A percentile compares a stretch with the other conserved stretches of the same genome.
phyloP scores from a whole-genome alignment of 495 filamentous ascomycete genomes.

The Aspergillus incahuasiensis region DNA sequence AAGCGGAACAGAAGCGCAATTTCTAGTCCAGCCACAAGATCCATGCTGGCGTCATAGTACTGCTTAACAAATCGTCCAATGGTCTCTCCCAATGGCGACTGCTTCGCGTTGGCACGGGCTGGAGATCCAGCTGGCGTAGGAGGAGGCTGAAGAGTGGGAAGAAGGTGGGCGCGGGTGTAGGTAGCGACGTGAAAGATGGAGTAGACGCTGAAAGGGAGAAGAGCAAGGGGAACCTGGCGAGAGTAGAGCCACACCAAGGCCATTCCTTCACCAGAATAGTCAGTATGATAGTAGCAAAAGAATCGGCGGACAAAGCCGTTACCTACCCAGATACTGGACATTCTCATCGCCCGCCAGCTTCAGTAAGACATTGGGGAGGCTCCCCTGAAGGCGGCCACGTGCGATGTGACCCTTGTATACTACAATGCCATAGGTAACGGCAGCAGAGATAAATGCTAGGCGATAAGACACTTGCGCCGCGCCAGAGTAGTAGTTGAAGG shows the following conservation, averaged over 20 bases:
- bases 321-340: conserved; percentile 92
- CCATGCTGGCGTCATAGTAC: conserved; percentile 91
- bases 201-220: conserved; percentile 94
- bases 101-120: conserved; percentile 55
- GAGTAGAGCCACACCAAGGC: conserved; percentile 92
- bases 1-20: conserved; percentile 79
- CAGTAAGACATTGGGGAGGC: conserved; percentile 53
- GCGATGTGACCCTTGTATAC: conserved; percentile 98
- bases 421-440: conserved; percentile 93
- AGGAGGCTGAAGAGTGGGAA: conserved; percentile 46
- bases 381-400: conserved; percentile 59
- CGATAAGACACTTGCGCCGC: conserved; percentile 82
- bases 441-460: conserved; percentile 79
- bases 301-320: too few relatives aligned
- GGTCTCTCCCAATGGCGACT: conserved; percentile 66
- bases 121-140: conserved; percentile 48
- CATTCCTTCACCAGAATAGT: conserved; percentile 59
- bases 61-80: conserved; percentile 94
- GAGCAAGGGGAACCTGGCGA: conserved; percentile 80
- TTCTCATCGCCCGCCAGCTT: conserved; percentile 83
- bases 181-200: conserved; percentile 97
- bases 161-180: conserved; percentile 51
- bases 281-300: background rate
- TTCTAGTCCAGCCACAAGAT: conserved; percentile 70
- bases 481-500: conserved; percentile 71